Evolutionary conservation across 2,329 filamentous ascomycete species (phyloP).

Genomic region (Hypoxylon sp.): DNA sequence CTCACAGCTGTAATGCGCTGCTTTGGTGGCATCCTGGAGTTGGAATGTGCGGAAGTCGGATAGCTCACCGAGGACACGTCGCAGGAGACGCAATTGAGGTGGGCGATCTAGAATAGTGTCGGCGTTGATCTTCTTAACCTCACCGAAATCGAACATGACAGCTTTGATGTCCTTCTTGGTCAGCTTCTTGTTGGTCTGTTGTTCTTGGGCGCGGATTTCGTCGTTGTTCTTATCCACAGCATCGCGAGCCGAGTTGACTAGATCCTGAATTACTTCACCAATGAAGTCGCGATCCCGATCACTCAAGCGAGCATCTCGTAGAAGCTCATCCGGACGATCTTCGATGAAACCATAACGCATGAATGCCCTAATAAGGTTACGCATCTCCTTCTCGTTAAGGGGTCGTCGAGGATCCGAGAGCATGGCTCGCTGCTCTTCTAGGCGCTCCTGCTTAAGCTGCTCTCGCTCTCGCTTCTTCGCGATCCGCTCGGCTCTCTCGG

Average conservation of each 20-base stretch:
- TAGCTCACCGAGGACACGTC: conserved; percentile 72
- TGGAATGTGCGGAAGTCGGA: conserved; percentile 82
- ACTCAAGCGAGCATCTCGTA: conserved; percentile 83
- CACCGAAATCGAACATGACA: conserved; percentile 91
- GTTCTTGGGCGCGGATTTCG: conserved; percentile 80
- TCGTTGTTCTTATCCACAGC: conserved; percentile 74
- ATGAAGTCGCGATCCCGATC: conserved; percentile 86
- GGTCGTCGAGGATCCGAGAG: conserved; percentile 87
- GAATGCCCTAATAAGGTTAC: conserved; percentile 89
- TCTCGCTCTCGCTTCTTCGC: conserved; percentile 73
- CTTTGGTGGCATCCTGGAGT: conserved; percentile 89
- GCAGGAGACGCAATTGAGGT: conserved; percentile 84
- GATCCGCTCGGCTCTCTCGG: conserved; percentile 70
- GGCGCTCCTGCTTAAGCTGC: conserved; percentile 74
- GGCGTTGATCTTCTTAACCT: conserved; percentile 93
- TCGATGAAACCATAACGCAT: conserved; percentile 91
- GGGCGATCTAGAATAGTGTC: conserved; percentile 94
- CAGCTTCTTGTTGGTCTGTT: conserved; percentile 79
- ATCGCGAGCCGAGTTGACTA: conserved; percentile 66
- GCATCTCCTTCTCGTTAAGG: conserved; percentile 89
- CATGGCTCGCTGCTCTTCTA: conserved; percentile 77
- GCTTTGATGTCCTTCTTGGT: conserved; percentile 99
- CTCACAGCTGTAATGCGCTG: conserved; percentile 86
- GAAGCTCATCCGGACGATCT: conserved; percentile 85
- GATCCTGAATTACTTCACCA: conserved; percentile 76